Evolutionary conservation across 1,284 basidiomycete genomes (phyloP).

Genomic region (Cryptococcus maquisensis): DNA sequence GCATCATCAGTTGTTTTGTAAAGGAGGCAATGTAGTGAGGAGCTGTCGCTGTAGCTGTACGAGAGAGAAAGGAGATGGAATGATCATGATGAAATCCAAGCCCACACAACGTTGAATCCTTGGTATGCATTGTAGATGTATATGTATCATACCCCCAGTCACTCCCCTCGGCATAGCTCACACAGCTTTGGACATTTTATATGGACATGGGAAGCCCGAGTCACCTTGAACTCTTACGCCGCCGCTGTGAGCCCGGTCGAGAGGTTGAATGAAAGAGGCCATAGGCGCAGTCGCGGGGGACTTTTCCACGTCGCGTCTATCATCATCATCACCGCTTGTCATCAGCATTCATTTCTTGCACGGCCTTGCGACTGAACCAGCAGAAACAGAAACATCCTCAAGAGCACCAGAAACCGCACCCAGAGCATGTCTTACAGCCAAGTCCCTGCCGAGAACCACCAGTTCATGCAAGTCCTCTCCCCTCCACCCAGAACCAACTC

Average conservation of each 20-base stretch:
- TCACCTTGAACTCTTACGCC: too few relatives aligned
- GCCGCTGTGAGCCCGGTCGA: too few relatives aligned
- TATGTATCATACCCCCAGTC: not conserved
- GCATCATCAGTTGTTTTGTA: too few relatives aligned
- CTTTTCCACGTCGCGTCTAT: not conserved
- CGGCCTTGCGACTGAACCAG: too few relatives aligned
- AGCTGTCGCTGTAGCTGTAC: too few relatives aligned
- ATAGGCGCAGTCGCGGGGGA: too few relatives aligned
- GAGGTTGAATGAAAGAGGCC: too few relatives aligned
- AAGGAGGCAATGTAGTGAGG: too few relatives aligned
- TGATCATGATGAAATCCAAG: not conserved
- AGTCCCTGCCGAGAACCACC: not conserved
- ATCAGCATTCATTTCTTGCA: not conserved
- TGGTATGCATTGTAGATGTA: not conserved
- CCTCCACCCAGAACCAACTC: not conserved
- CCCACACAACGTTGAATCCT: not conserved
- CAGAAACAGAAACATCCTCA: not conserved
- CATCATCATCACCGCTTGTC: conserved; percentile 4
- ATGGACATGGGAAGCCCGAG: too few relatives aligned
- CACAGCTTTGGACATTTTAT: too few relatives aligned
- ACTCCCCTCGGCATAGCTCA: not conserved
- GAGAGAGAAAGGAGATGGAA: not conserved
- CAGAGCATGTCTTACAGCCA: not conserved
- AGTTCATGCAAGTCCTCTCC: not conserved
- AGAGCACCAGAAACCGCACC: not conserved